phyloP scores from a whole-genome alignment of 768 basidiomycete genomes.

The Rhodotorula diobovata region DNA sequence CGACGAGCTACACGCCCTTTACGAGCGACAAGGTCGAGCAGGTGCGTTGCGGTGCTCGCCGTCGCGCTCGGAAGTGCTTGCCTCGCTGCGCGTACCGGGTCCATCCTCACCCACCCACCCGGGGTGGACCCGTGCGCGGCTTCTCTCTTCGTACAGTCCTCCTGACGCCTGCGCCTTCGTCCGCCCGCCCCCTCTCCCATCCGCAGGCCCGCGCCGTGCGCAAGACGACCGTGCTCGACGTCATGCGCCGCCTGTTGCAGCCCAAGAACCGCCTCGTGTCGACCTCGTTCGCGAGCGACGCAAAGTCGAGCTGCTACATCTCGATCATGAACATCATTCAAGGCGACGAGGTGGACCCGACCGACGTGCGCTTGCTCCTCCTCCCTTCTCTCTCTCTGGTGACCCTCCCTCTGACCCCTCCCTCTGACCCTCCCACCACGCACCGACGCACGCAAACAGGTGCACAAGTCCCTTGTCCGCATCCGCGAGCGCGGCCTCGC shows the following conservation, averaged over 20 bases:
- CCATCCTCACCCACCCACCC: no score
- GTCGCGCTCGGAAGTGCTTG: no score
- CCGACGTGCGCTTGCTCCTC: conserved; percentile 64
- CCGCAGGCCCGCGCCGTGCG: conserved; percentile 85
- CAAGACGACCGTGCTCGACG: conserved; percentile 93
- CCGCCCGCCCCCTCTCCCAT: not conserved
- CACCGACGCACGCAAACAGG: no score
- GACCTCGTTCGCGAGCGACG: conserved; percentile 81
- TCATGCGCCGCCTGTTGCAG: conserved; percentile 94
- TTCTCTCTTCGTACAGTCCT: no score
- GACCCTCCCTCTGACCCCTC: not conserved
- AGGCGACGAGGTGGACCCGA: conserved; percentile 88
- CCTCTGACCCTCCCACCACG: not conserved
- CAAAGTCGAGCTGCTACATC: conserved; percentile 69
- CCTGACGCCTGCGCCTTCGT: no score
- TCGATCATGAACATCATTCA: conserved; percentile 98
- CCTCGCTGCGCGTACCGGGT: no score
- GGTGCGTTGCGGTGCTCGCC: conserved; percentile 51
- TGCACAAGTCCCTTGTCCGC: conserved; percentile 92
- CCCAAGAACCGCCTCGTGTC: conserved; percentile 99
- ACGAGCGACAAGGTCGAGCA: conserved; percentile 95
- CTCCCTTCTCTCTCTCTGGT: not conserved
- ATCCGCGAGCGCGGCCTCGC: conserved; percentile 95
- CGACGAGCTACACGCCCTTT: conserved; percentile 98
- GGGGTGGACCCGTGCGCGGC: no score